Percentiles rank a stretch among this genome's conserved stretches.
Conservation (phyloP, 148 eudicot species). For the Silene uniflora region DNA sequence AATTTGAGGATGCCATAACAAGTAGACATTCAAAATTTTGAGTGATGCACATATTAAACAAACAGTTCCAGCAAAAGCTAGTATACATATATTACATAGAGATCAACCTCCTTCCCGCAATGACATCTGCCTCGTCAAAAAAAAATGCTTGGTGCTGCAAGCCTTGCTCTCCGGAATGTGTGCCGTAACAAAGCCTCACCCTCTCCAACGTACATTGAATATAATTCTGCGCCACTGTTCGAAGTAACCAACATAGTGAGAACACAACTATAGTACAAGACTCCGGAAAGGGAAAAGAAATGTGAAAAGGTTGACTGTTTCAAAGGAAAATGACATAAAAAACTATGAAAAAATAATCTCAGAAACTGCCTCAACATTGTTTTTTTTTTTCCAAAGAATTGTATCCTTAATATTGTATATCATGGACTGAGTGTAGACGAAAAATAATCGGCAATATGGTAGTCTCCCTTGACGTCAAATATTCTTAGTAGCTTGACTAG, state of each 20-base stretch:
- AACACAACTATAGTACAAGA: neutral
- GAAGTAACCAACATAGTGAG: conserved; percentile 13
- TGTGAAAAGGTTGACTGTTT: neutral
- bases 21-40: neutral
- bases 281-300: conserved; percentile 8
- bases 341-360: neutral
- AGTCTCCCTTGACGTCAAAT: neutral
- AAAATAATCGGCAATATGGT: neutral
- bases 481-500: neutral
- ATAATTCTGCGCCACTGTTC: conserved; percentile 88
- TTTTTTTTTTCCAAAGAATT: neutral
- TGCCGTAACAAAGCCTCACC: conserved; percentile 92
- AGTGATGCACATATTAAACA: neutral
- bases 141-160: conserved; percentile 97
- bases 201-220: conserved; percentile 95
- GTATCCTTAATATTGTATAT: neutral
- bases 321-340: conserved; percentile 9
- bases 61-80: neutral
- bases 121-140: conserved; percentile 88
- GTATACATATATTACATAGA: neutral
- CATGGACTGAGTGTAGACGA: neutral
- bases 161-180: conserved; percentile 86
- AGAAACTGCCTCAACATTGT: too few species aligned
- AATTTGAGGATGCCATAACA: neutral
- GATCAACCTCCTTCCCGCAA: conserved; percentile 70